phyloP scores from a whole-genome alignment of 495 filamentous ascomycete species.

The Annulohypoxylon nitens region DNA sequence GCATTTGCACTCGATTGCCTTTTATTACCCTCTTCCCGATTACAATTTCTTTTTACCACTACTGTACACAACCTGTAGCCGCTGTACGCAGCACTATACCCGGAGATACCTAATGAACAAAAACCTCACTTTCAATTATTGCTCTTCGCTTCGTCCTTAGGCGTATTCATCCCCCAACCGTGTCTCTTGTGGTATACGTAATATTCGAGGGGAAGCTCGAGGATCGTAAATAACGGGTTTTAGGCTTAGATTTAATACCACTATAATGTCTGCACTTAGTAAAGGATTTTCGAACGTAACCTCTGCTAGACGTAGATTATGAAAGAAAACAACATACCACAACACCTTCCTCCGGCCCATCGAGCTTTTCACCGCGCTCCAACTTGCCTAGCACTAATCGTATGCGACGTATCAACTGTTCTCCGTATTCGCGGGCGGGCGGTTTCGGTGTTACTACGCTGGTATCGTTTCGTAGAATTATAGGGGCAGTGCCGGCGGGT shows the following conservation, averaged over 20 bases:
- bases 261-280: slow-evolving; percentile 12
- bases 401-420: slow-evolving; percentile 36
- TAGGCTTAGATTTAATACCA: slow-evolving; percentile 26
- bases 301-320: neutral
- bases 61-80: slow-evolving; percentile 29
- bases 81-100: slow-evolving; percentile 31
- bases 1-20: slow-evolving; percentile 25
- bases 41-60: slow-evolving; percentile 2
- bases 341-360: slow-evolving; percentile 30
- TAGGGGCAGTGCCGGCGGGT: slow-evolving; percentile 3
- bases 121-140: slow-evolving; percentile 7
- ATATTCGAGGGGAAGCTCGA: neutral
- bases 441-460: slow-evolving; percentile 23
- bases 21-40: neutral
- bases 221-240: neutral
- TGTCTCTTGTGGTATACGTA: neutral
- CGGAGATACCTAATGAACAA: slow-evolving; percentile 34
- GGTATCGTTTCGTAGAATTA: slow-evolving; percentile 36
- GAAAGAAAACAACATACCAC: slow-evolving; percentile 23
- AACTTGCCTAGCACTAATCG: slow-evolving; percentile 13
- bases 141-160: slow-evolving; percentile 3
- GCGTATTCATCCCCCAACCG: no score
- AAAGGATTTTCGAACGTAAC: neutral
- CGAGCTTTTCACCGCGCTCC: slow-evolving; percentile 3
- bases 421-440: slow-evolving; percentile 27